Base-by-base conservation (phyloP, 768 basidiomycete genomes). In the Russula emetica region DNA sequence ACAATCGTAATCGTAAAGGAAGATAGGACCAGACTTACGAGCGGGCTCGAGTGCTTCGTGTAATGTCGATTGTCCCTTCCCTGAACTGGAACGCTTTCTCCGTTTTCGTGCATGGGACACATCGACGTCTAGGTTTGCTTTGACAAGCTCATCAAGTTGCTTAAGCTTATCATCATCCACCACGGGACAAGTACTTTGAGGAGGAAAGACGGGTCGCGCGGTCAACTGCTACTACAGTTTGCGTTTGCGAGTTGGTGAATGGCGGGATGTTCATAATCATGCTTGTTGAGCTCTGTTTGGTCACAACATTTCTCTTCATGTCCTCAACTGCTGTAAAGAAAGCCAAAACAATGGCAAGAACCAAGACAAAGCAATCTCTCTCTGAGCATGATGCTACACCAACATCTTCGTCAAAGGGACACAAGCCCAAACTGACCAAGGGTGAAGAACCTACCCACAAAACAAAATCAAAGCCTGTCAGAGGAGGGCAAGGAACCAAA, bases 131-230 rank as follows among this genome's bases (percentile, higher is more conserved):
- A 62, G 24, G 30, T 22, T 50, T n/a, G 38, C n/a, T 44, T 36
- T 60, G 32, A 68, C 30, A n/a, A 62, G 13, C 16, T 62, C 55
- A 49, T 68, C 52, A 7, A 68, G 67, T 24, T 38, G 49, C 20
- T 42, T 40, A 22, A 59, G 36, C 24, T 36, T 32, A 13, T 55
- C 44, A n/a, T 24, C 22, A 28, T 62, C 55, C 7, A 18, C 32
- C 14, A 10, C 47, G 22, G 36, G 50, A 10, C 22, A 26, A 18
- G 30, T n/a, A 5, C 40, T 42, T 6, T 40, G 53, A 22, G 60
- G 53, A 22, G 60, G 28, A 36, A 50, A 62, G 30, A 68, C n/a
- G n/a, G 18, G 22, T 49, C 2, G 65, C 34, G 4, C 67, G 67
- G 18, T 57, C 53, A 16, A 56, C 58, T 26, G 52, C 53, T 42